Percentiles rank a stretch among this genome's conserved stretches.
These are phyloP conservation scores for Phyllosticta capitalensis DNA, from an alignment of 2,329 filamentous ascomycete species.

Conservation along the genomic window DNA sequence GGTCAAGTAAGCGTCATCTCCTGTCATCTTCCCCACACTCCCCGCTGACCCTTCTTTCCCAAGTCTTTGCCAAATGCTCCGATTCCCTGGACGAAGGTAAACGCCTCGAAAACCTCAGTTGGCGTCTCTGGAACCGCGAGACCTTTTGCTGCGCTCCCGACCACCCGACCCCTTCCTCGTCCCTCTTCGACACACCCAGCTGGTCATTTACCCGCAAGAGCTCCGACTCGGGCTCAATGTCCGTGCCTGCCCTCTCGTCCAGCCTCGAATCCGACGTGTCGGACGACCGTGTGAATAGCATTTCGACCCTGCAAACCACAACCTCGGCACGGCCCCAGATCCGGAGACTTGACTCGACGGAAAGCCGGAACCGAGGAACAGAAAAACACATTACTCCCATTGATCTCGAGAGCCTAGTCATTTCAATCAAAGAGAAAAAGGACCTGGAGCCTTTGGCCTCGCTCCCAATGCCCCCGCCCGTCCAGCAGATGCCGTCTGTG, in stretches of 20 bases:
- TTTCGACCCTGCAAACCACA: slow-evolving; percentile 36
- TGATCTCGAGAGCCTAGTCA: slow-evolving; percentile 88
- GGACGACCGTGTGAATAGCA: slow-evolving; percentile 31
- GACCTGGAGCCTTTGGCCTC: slow-evolving; percentile 50
- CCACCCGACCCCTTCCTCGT: slow-evolving; percentile 26
- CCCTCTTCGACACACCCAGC: slow-evolving; percentile 13
- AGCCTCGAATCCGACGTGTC: slow-evolving; percentile 36
- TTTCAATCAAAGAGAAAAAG: slow-evolving; percentile 79
- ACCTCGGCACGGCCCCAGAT: slow-evolving; percentile 56
- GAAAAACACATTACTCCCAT: slow-evolving; percentile 89
- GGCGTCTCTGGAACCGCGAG: slow-evolving; percentile 90
- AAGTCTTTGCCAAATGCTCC: slow-evolving; percentile 89
- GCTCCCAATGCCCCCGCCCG: slow-evolving; percentile 28
- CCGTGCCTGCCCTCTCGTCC: slow-evolving; percentile 37
- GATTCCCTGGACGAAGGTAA: slow-evolving; percentile 89
- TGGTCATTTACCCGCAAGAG: slow-evolving; percentile 24
- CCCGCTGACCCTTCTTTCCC: slow-evolving; percentile 15
- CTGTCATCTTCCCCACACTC: slow-evolving; percentile 2
- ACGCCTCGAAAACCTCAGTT: slow-evolving; percentile 88
- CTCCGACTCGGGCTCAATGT: slow-evolving; percentile 14
- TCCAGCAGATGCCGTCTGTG: slow-evolving; percentile 2
- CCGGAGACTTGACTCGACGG: slow-evolving; percentile 60
- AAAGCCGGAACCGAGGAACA: slow-evolving; percentile 58
- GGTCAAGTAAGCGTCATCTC: slow-evolving; percentile 62
- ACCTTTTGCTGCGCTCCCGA: slow-evolving; percentile 74